Evolutionary conservation across 495 filamentous ascomycete species (phyloP).

Genomic region (Podospora australis): DNA sequence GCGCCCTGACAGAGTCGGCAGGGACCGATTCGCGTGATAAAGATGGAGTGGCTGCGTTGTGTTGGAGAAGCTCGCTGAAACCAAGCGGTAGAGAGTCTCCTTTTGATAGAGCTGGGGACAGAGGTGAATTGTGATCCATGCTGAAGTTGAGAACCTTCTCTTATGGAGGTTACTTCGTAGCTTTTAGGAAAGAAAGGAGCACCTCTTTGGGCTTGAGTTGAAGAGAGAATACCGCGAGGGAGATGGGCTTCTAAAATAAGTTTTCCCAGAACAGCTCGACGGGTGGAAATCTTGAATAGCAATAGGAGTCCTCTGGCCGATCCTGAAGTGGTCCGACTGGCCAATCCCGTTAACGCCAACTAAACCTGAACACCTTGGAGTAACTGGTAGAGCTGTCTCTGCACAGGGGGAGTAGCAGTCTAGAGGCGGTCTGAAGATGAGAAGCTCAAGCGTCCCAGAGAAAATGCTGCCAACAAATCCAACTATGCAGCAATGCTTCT

Average conservation of each 20-base stretch:
- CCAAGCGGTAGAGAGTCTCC: slow-evolving; percentile 35
- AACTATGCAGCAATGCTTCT: slow-evolving; percentile 8
- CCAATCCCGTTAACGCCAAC: not conserved
- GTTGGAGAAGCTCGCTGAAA: slow-evolving; percentile 43
- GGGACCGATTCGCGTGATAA: slow-evolving; percentile 16
- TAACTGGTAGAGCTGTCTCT: not conserved
- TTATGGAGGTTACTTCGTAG: no score
- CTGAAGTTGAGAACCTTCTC: not conserved
- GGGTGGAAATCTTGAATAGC: no score
- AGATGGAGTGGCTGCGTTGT: slow-evolving; percentile 36
- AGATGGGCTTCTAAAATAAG: not conserved
- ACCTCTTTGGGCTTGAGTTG: no score
- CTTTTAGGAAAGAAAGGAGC: no score
- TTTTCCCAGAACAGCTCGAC: no score
- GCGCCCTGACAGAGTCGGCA: slow-evolving; percentile 24
- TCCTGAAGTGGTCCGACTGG: no score
- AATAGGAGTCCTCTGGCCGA: no score
- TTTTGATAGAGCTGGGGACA: slow-evolving; percentile 37
- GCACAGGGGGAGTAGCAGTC: no score
- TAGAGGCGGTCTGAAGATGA: slow-evolving; percentile 8
- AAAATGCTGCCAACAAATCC: slow-evolving; percentile 6
- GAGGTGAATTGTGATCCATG: slow-evolving; percentile 33
- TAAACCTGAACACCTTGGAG: not conserved
- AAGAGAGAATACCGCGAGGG: no score
- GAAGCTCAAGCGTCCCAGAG: not conserved